phyloP scores from a whole-genome alignment of 2,329 filamentous ascomycete genomes.

The Aschersonia sp. region DNA sequence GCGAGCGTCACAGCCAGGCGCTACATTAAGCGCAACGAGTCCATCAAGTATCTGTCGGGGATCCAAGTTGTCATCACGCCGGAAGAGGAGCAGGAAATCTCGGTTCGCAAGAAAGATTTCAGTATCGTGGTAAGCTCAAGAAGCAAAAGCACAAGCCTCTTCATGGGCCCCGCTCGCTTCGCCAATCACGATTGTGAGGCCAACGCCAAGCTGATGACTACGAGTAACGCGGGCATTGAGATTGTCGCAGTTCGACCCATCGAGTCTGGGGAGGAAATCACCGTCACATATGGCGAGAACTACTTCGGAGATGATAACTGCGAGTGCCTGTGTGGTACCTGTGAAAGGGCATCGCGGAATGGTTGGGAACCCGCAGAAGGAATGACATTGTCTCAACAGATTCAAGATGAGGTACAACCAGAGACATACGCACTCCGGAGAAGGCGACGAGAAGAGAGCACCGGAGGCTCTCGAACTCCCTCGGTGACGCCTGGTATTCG shows the following conservation, averaged over 20 bases:
- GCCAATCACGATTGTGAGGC: slow-evolving; percentile 95
- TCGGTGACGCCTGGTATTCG: slow-evolving; percentile 42
- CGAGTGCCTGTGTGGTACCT: slow-evolving; percentile 84
- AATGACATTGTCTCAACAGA: slow-evolving; percentile 29
- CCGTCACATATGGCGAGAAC: slow-evolving; percentile 86
- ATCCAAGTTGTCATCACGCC: slow-evolving; percentile 87
- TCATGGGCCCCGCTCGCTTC: slow-evolving; percentile 89
- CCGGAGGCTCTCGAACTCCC: slow-evolving; percentile 37
- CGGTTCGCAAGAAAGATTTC: slow-evolving; percentile 78
- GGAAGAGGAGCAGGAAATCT: slow-evolving; percentile 75
- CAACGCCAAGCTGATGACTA: slow-evolving; percentile 77
- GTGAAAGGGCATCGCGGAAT: slow-evolving; percentile 61
- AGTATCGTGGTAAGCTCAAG: slow-evolving; percentile 91
- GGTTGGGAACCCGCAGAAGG: slow-evolving; percentile 58
- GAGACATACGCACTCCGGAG: slow-evolving; percentile 43
- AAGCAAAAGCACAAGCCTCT: slow-evolving; percentile 80
- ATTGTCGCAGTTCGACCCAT: slow-evolving; percentile 78
- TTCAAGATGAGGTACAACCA: slow-evolving; percentile 36
- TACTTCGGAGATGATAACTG: slow-evolving; percentile 95
- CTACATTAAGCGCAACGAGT: slow-evolving; percentile 66
- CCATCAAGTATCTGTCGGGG: slow-evolving; percentile 80
- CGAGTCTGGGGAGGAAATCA: slow-evolving; percentile 82
- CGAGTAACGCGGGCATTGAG: slow-evolving; percentile 75
- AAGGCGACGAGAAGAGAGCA: slow-evolving; percentile 35
- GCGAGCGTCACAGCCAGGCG: slow-evolving; percentile 73